Evolutionary conservation across 176 grass and related monocot genomes (phyloP).

Genomic region (Triticum turgidum): DNA sequence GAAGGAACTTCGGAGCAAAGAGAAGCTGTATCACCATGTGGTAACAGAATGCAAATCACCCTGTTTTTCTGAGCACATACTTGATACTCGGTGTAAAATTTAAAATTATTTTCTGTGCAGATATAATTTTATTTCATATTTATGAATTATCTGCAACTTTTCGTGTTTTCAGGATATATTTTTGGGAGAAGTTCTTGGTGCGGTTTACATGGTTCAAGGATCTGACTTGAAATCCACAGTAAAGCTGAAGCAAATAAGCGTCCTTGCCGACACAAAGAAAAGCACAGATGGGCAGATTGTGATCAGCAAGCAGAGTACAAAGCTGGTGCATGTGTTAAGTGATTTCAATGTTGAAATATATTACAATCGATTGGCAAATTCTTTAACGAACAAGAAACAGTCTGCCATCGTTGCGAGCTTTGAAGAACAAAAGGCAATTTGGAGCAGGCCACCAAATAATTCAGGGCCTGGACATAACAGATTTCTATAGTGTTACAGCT

Average conservation of each 20-base stretch:
- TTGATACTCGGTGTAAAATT: not conserved
- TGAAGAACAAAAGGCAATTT: slow-evolving; percentile 56
- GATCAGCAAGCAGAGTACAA: slow-evolving; percentile 24
- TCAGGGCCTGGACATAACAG: not conserved
- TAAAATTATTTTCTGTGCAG: not conserved
- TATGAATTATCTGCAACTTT: not conserved
- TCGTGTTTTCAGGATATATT: slow-evolving; percentile 46
- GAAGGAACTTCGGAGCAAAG: slow-evolving; percentile 47
- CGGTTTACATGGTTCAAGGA: slow-evolving; percentile 53
- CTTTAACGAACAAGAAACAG: slow-evolving; percentile 40
- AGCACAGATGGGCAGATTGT: slow-evolving; percentile 46
- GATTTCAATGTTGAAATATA: slow-evolving; percentile 45
- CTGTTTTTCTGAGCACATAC: not conserved
- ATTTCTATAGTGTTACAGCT: not conserved
- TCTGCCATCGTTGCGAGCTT: slow-evolving; percentile 61
- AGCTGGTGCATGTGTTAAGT: slow-evolving; percentile 37
- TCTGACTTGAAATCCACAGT: slow-evolving; percentile 28
- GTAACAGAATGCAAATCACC: slow-evolving; percentile 34
- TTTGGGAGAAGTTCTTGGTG: slow-evolving; percentile 65
- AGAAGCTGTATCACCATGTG: slow-evolving; percentile 66
- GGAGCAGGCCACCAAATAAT: slow-evolving; percentile 32
- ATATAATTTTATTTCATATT: not conserved
- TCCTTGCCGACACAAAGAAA: slow-evolving; percentile 25
- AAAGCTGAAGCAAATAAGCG: slow-evolving; percentile 21
- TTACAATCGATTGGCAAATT: slow-evolving; percentile 40